A percentile compares a stretch with the other conserved stretches of the same genome.
These are phyloP conservation scores for Hypomontagnella monticulosa DNA, from an alignment of 495 filamentous ascomycete species.

Conservation along the genomic window DNA sequence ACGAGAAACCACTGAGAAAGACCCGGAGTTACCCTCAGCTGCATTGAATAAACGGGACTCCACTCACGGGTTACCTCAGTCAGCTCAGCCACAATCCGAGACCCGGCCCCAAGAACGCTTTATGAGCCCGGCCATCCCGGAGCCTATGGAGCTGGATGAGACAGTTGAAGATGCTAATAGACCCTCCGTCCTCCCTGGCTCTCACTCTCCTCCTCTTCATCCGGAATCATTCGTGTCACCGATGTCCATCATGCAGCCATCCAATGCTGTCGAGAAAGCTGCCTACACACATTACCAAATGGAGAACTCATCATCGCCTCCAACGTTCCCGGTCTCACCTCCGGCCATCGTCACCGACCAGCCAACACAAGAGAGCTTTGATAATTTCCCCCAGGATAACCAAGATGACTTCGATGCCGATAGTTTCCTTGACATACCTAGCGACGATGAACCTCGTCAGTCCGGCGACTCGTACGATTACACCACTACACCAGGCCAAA, in stretches of 20 bases:
- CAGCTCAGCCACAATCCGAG: conserved; percentile 45
- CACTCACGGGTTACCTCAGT: conserved; percentile 46
- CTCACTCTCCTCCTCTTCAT: conserved; percentile 44
- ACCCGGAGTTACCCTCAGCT: conserved; percentile 45
- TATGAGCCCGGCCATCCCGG: conserved; percentile 49
- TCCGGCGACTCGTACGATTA: conserved; percentile 49
- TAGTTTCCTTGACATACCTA: conserved; percentile 46
- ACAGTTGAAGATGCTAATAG: conserved; percentile 31
- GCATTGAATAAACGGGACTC: conserved; percentile 38
- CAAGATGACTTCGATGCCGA: conserved; percentile 44
- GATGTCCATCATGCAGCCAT: conserved; percentile 58
- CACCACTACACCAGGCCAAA: conserved; percentile 53
- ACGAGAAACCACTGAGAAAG: conserved; percentile 43
- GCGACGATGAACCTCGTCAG: conserved; percentile 42
- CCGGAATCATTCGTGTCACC: conserved; percentile 48
- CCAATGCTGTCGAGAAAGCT: conserved; percentile 52
- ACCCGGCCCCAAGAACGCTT: conserved; percentile 43
- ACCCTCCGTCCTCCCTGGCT: conserved; percentile 33
- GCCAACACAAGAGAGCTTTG: conserved; percentile 26
- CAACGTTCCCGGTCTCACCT: conserved; percentile 29
- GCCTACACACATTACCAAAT: conserved; percentile 54
- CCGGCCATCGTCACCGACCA: conserved; percentile 42
- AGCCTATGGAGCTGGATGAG: conserved; percentile 44
- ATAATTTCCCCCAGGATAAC: conserved; percentile 5
- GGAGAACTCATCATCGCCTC: conserved; percentile 50